These are phyloP conservation scores for Erodium moschatum DNA, from an alignment of 441 rosid species.

Conservation along the genomic window DNA sequence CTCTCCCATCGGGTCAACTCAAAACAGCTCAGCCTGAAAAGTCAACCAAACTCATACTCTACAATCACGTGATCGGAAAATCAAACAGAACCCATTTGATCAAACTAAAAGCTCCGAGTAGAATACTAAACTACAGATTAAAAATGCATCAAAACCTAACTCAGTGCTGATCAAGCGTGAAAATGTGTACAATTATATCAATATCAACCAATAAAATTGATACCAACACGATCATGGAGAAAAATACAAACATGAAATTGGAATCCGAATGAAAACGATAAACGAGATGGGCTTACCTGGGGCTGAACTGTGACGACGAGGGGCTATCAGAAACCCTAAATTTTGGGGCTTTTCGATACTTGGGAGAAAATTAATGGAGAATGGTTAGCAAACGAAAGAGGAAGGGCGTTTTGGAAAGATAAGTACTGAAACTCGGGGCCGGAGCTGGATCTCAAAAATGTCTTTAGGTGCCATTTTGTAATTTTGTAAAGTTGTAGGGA, in stretches of 20 bases:
- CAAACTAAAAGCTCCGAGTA: not conserved
- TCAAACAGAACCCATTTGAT: constrained; percentile 6
- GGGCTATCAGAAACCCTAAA: constrained; percentile 8
- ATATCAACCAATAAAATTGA: not conserved
- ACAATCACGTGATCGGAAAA: not conserved
- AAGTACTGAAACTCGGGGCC: constrained; percentile 1
- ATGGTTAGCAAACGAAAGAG: not conserved
- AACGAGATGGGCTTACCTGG: constrained; percentile 5
- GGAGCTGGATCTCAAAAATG: not conserved
- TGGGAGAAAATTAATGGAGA: constrained; percentile 7
- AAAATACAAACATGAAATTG: not conserved
- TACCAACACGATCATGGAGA: not conserved
- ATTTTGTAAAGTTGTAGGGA: not conserved
- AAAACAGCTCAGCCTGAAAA: not conserved
- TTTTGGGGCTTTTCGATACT: constrained; percentile 9
- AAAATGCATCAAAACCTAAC: constrained; percentile 2
- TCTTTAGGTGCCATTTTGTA: not conserved
- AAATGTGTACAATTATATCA: not conserved
- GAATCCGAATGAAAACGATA: not conserved
- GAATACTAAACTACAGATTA: not conserved
- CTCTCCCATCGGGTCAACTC: not conserved
- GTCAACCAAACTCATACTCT: not conserved
- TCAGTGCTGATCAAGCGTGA: not conserved
- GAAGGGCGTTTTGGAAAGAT: not conserved
- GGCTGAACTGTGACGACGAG: constrained; percentile 7